Percentiles rank a stretch among this genome's conserved stretches.
Evolutionary conservation across 2,329 filamentous ascomycete genomes (phyloP).

Genomic region (Colletotrichum melonis): DNA sequence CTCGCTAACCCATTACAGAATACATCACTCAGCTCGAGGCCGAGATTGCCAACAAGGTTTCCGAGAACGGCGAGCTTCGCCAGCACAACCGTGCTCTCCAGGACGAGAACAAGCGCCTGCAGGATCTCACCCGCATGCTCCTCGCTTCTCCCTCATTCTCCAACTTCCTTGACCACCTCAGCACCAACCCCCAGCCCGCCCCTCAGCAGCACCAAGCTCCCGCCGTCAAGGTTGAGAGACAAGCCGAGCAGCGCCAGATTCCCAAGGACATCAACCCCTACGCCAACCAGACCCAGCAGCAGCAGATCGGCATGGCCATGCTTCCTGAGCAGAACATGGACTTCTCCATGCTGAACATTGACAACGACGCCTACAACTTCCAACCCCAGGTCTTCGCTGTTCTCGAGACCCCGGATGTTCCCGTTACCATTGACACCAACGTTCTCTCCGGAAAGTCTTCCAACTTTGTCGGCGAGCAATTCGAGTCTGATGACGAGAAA

Average conservation of each 20-base stretch:
- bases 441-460: constrained; percentile 78
- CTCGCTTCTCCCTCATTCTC: constrained; percentile 85
- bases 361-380: constrained; percentile 65
- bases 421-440: constrained; percentile 68
- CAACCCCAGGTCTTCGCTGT: constrained; percentile 81
- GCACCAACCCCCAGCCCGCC: constrained; percentile 64
- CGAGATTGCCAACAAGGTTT: constrained; percentile 86
- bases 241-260: constrained; percentile 48
- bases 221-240: constrained; percentile 46
- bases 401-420: constrained; percentile 75
- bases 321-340: constrained; percentile 84
- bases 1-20: constrained; percentile 66
- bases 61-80: constrained; percentile 84
- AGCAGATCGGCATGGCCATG: constrained; percentile 84
- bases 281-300: constrained; percentile 63
- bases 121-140: constrained; percentile 83
- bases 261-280: constrained; percentile 77
- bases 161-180: constrained; percentile 80
- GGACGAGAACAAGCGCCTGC: constrained; percentile 87
- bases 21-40: constrained; percentile 95
- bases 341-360: constrained; percentile 76
- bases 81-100: constrained; percentile 83
- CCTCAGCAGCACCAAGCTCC: constrained; percentile 51
- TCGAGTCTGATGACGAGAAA: constrained; percentile 63
- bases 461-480: constrained; percentile 61